These are phyloP conservation scores for Metarhizium album DNA, from an alignment of 2,329 filamentous ascomycete genomes.

Conservation along the genomic window DNA sequence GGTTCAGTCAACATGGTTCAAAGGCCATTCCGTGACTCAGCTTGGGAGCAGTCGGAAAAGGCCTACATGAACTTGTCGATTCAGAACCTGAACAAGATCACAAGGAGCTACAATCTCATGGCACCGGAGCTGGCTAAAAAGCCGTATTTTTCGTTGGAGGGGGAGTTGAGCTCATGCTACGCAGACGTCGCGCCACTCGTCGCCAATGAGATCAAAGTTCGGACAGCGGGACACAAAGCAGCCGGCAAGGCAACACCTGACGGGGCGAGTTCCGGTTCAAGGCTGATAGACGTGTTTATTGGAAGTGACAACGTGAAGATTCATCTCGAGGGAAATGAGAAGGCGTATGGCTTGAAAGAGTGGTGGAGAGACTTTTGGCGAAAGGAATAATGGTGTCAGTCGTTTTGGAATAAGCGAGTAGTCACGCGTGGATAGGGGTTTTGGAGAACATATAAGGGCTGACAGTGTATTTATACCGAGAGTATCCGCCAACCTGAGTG, in stretches of 20 bases:
- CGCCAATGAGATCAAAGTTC: slow-evolving; percentile 58
- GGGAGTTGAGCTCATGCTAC: slow-evolving; percentile 73
- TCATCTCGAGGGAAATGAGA: slow-evolving; percentile 63
- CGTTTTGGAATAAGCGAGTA: too few species aligned
- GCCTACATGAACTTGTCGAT: slow-evolving; percentile 70
- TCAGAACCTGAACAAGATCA: slow-evolving; percentile 64
- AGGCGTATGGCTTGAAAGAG: slow-evolving; percentile 77
- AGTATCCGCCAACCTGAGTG: too few species aligned
- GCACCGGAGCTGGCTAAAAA: slow-evolving; percentile 88
- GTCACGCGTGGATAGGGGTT: too few species aligned
- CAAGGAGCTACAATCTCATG: slow-evolving; percentile 89
- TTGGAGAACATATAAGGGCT: too few species aligned
- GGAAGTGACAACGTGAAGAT: slow-evolving; percentile 39
- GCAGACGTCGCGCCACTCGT: slow-evolving; percentile 75
- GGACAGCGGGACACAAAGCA: slow-evolving; percentile 42
- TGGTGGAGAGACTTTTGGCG: slow-evolving; percentile 77
- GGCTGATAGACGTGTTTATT: slow-evolving; percentile 51
- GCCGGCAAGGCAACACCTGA: slow-evolving; percentile 19
- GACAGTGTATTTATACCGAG: too few species aligned
- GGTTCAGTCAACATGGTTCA: slow-evolving; percentile 13
- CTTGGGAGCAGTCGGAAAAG: slow-evolving; percentile 63
- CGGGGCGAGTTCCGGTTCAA: slow-evolving; percentile 24
- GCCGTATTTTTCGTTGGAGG: slow-evolving; percentile 74
- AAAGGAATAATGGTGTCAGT: slow-evolving; percentile 7
- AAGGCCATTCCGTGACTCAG: slow-evolving; percentile 63